Base-by-base conservation (phyloP, 2,329 filamentous ascomycete genomes). In the Trichoderma gracile region DNA sequence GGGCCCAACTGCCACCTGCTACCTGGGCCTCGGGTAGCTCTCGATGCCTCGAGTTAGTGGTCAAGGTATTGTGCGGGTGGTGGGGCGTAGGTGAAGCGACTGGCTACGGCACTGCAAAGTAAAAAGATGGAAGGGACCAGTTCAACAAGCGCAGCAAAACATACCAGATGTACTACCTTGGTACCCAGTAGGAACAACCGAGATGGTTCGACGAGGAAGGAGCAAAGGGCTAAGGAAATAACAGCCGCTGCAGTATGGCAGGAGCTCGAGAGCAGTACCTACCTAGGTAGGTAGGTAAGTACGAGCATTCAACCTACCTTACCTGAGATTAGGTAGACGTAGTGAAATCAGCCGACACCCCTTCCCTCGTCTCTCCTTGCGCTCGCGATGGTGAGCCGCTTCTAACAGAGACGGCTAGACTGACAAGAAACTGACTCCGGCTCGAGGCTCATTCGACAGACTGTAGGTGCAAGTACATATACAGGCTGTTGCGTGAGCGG, bases 1-100 rank as follows among this genome's bases (percentile, higher is more conserved):
- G 33, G 45, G 15, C 15, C 45, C 45, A 59, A 42, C 45, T 50
- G 40, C 45, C 30, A 21, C 45, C 56, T 52, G 47, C 14, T 43
- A 60, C 47, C 17, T 52, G 19, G 30, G 5, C 56, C 23, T 30
- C 23, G 23, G 33, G 57, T 60, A 42, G 27, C 57, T 52, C 21
- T 33, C 21, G 45, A 50, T 49, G 56, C 45, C 45, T 59, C 10
- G 56, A 49, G 56, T 60, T 60, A 52, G 38, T 27, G 12, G 15
- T 30, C 7, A 15, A 60, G 38, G 57, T 60, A 52, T 42, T 8
- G 3, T 19, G 19, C 45, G 17, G 14, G 45, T 30, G 12, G 45
- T n/a, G 27, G 6, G 15, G 2, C 15, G 33, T n/a, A 25, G 19
- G 23, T 42, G 45, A n/a, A 25, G 45, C 49, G 42, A 49, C 45